Conservation (phyloP, 169 alveolate genomes). For the Plasmodium gaboni region DNA sequence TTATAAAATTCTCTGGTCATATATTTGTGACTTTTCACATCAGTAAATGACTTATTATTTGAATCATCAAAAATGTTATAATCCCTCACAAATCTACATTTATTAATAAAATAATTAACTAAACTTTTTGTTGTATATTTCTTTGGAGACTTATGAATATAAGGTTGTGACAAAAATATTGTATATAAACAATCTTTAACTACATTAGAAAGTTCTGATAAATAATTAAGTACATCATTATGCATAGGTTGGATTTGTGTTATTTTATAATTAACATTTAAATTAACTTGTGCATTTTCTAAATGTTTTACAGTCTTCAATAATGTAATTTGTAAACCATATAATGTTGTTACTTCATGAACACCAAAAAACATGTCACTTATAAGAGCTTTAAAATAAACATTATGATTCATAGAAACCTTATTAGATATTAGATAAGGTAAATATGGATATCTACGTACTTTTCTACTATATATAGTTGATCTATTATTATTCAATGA, state of each 20-base stretch:
- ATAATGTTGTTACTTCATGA: conserved; percentile 51
- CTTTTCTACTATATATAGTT: neutral
- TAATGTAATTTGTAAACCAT: conserved; percentile 42
- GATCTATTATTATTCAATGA: neutral
- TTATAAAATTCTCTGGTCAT: conserved; percentile 9
- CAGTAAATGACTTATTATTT: conserved; percentile 22
- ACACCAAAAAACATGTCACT: conserved; percentile 69
- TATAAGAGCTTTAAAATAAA: conserved; percentile 18
- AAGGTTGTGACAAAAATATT: conserved; percentile 56
- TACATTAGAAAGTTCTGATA: conserved; percentile 30
- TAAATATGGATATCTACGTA: conserved; percentile 20
- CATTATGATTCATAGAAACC: conserved; percentile 16
- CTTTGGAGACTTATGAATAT: conserved; percentile 53
- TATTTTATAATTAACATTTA: conserved; percentile 57
- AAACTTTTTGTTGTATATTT: conserved; percentile 41
- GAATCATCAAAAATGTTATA: conserved; percentile 36
- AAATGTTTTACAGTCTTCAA: conserved; percentile 54
- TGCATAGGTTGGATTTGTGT: conserved; percentile 47
- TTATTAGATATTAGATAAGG: conserved; percentile 33
- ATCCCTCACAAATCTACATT: conserved; percentile 47
- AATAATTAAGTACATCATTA: conserved; percentile 32
- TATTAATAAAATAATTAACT: conserved; percentile 54
- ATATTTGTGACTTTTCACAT: conserved; percentile 22
- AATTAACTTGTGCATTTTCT: conserved; percentile 43
- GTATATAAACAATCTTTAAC: conserved; percentile 45